Percentiles rank a stretch among this genome's conserved stretches.
phyloP scores from a whole-genome alignment of 1,284 basidiomycete species.

The Lignosus rhinocerotis region DNA sequence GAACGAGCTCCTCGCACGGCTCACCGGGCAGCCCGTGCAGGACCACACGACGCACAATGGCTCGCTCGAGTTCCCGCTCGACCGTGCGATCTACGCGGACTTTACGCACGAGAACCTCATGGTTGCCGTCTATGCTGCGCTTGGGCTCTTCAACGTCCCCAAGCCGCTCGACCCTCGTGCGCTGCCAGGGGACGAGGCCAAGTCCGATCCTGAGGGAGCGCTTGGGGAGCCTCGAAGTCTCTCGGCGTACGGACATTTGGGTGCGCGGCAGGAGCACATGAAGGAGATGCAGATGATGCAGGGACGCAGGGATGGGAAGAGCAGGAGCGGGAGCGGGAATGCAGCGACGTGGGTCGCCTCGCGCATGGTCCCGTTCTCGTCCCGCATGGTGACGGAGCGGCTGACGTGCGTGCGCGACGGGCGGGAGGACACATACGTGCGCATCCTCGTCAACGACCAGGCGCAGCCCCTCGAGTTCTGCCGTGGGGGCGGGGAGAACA shows the following conservation, averaged over 20 bases:
- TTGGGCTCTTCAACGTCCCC: slow-evolving; percentile 61
- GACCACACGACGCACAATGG: slow-evolving; percentile 77
- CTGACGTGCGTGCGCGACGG: slow-evolving; percentile 41
- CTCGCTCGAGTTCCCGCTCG: slow-evolving; percentile 80
- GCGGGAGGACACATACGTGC: slow-evolving; percentile 24
- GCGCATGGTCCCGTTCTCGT: slow-evolving; percentile 64
- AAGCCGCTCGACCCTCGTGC: slow-evolving; percentile 41
- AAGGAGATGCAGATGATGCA: slow-evolving; percentile 1
- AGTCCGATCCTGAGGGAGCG: slow-evolving; percentile 8
- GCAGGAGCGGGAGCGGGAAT: background rate
- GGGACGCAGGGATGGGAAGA: too few species aligned
- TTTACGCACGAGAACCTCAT: slow-evolving; percentile 85
- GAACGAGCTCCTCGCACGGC: slow-evolving; percentile 80
- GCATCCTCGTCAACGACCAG: slow-evolving; percentile 60
- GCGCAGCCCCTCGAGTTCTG: slow-evolving; percentile 67
- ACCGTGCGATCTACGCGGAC: slow-evolving; percentile 66
- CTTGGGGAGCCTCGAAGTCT: slow-evolving; percentile 14
- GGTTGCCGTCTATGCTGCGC: slow-evolving; percentile 70
- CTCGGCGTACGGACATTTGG: slow-evolving; percentile 25
- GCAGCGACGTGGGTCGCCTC: slow-evolving; percentile 52
- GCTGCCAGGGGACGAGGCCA: background rate
- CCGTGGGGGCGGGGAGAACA: slow-evolving; percentile 46
- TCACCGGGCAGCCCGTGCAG: slow-evolving; percentile 57
- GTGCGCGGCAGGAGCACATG: slow-evolving; percentile 24
- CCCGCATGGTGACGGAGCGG: slow-evolving; percentile 63